phyloP scores from a whole-genome alignment of 805 yeast species.

The Teunomyces funiuensis region DNA sequence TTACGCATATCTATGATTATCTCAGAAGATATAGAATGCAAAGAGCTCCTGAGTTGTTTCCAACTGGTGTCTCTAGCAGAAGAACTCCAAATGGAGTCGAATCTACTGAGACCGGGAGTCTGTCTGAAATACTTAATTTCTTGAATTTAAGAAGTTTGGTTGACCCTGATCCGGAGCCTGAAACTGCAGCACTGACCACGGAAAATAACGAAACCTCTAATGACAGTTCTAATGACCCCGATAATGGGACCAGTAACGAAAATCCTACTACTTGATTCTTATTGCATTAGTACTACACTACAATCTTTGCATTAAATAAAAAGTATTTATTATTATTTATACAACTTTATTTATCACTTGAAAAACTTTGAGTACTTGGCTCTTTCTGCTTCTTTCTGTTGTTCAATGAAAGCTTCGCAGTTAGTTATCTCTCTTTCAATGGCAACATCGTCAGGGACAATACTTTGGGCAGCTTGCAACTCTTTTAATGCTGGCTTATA shows the following conservation, averaged over 20 bases:
- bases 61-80: conserved; percentile 50
- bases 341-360: conserved; percentile 15
- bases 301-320: not conserved
- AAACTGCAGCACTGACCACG: not conserved
- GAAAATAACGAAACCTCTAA: conserved; percentile 1
- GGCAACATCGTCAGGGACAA: conserved; percentile 50
- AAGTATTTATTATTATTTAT: not conserved
- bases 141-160: conserved; percentile 28
- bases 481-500: conserved; percentile 50
- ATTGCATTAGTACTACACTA: not conserved
- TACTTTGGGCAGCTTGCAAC: conserved; percentile 42
- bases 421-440: conserved; percentile 45
- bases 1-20: conserved; percentile 22
- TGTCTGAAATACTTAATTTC: conserved; percentile 21
- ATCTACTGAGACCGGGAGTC: conserved; percentile 23
- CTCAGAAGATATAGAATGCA: conserved; percentile 15
- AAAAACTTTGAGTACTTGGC: conserved; percentile 66
- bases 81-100: conserved; percentile 46
- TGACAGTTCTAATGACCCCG: not conserved
- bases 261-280: not conserved
- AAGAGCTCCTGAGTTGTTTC: conserved; percentile 27
- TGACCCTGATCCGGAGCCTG: conserved; percentile 12
- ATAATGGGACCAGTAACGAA: not conserved
- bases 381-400: conserved; percentile 49
- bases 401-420: conserved; percentile 41